These are phyloP conservation scores for Irpex lacteus DNA, from an alignment of 1,284 basidiomycete species.

Conservation along the genomic window DNA sequence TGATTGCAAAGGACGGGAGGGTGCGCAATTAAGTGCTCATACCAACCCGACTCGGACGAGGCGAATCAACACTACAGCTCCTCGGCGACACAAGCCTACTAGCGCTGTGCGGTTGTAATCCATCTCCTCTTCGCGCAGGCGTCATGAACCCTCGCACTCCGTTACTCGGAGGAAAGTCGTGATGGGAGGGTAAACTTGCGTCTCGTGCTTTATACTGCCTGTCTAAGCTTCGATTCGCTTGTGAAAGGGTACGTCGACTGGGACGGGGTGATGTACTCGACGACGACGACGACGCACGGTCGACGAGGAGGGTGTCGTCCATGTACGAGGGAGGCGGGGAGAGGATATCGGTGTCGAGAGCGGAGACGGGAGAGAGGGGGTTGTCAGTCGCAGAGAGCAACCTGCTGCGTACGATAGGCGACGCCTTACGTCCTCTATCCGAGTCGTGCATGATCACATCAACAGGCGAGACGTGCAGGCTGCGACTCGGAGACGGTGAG, in stretches of 20 bases:
- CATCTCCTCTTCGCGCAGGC: not conserved
- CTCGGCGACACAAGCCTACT: not conserved
- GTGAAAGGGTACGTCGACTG: not conserved
- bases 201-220: not conserved
- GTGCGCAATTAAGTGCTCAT: not conserved
- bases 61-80: not conserved
- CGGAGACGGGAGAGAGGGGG: not conserved
- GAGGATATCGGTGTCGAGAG: not conserved
- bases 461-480: constrained; percentile 22
- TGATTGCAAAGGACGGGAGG: not conserved
- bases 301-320: not conserved
- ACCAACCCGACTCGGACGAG: not conserved
- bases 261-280: not conserved
- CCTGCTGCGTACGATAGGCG: constrained; percentile 3
- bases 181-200: not conserved
- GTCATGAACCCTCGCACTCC: not conserved
- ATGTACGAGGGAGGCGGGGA: not conserved
- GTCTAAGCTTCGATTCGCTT: not conserved
- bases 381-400: not conserved
- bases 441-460: constrained; percentile 12
- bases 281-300: not conserved
- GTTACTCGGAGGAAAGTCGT: not conserved
- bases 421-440: constrained; percentile 17
- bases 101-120: too few species aligned
- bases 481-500: constrained; percentile 23